phyloP scores from a whole-genome alignment of 768 basidiomycete genomes.

The Suillus occidentalis region DNA sequence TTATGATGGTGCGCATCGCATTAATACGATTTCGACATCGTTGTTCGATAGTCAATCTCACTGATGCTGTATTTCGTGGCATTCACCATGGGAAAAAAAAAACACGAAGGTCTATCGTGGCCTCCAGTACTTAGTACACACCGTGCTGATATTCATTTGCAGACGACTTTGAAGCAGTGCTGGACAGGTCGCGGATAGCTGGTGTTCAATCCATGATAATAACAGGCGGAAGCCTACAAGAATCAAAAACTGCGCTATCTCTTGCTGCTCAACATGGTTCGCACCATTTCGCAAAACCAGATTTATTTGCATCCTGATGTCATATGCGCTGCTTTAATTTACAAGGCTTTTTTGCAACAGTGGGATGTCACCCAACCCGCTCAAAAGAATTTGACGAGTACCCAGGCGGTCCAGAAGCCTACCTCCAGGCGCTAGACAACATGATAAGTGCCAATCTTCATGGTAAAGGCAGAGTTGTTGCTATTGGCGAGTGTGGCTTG shows the following conservation, averaged over 20 bases:
- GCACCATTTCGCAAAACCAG: constrained; percentile 12
- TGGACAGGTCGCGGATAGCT: constrained; percentile 54
- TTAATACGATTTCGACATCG: neutral
- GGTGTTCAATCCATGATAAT: constrained; percentile 74
- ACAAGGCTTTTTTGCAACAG: constrained; percentile 66
- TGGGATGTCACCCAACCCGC: constrained; percentile 81
- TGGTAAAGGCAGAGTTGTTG: constrained; percentile 61
- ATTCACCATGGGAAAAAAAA: constrained; percentile 46
- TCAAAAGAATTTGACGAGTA: constrained; percentile 64
- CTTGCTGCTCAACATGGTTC: constrained; percentile 60
- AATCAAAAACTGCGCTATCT: constrained; percentile 57
- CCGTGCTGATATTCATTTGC: neutral
- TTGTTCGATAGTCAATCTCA: constrained; percentile 44
- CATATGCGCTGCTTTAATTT: constrained; percentile 1
- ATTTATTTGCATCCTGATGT: neutral
- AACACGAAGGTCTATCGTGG: constrained; percentile 45
- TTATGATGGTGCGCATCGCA: neutral
- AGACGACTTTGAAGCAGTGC: constrained; percentile 66
- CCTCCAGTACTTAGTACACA: neutral
- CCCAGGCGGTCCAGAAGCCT: constrained; percentile 56
- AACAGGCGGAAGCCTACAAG: constrained; percentile 69
- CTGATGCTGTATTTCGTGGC: constrained; percentile 59
- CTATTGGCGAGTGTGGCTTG: constrained; percentile 79
- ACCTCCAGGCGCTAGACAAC: constrained; percentile 57
- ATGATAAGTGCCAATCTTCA: constrained; percentile 50